Percentiles rank a stretch among this genome's conserved stretches.
Evolutionary conservation across 2,329 filamentous ascomycete genomes (phyloP).

Genomic region (Seiridium unicorne): DNA sequence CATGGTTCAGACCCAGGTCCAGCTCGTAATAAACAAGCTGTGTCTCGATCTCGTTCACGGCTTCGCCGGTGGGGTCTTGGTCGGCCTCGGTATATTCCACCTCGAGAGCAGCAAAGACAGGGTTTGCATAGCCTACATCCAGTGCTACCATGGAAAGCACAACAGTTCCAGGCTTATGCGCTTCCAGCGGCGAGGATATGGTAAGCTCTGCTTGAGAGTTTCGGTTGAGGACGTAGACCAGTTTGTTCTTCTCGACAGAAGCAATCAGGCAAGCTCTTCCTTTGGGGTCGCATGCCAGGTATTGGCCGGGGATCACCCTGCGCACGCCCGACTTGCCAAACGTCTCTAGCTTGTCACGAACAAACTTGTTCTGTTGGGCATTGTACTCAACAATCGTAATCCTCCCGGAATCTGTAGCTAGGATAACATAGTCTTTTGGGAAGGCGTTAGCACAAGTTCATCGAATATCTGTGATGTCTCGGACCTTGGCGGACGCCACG

Average conservation of each 20-base stretch:
- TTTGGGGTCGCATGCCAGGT: constrained; percentile 92
- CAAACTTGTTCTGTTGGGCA: constrained; percentile 81
- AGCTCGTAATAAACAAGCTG: constrained; percentile 96
- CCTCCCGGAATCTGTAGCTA: constrained; percentile 92
- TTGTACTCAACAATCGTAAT: constrained; percentile 94
- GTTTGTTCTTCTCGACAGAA: constrained; percentile 97
- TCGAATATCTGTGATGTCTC: constrained; percentile 8
- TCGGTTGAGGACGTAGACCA: constrained; percentile 96
- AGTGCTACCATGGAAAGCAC: constrained; percentile 85
- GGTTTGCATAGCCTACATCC: constrained; percentile 96
- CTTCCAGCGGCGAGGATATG: constrained; percentile 95
- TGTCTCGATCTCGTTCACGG: constrained; percentile 80
- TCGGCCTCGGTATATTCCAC: constrained; percentile 91
- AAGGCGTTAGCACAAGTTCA: constrained; percentile 19
- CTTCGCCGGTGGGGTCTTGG: constrained; percentile 83
- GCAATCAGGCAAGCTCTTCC: constrained; percentile 93
- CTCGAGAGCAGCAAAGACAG: constrained; percentile 92
- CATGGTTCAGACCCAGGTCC: constrained; percentile 93
- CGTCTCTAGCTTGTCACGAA: constrained; percentile 89
- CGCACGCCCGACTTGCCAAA: constrained; percentile 97
- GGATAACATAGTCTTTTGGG: constrained; percentile 83
- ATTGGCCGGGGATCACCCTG: constrained; percentile 92
- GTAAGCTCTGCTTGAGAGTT: constrained; percentile 93
- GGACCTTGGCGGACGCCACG: constrained; percentile 17
- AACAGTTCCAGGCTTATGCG: constrained; percentile 87